Evolutionary conservation across 2,329 filamentous ascomycete genomes (phyloP).

Genomic region (Penicillium concentricum): DNA sequence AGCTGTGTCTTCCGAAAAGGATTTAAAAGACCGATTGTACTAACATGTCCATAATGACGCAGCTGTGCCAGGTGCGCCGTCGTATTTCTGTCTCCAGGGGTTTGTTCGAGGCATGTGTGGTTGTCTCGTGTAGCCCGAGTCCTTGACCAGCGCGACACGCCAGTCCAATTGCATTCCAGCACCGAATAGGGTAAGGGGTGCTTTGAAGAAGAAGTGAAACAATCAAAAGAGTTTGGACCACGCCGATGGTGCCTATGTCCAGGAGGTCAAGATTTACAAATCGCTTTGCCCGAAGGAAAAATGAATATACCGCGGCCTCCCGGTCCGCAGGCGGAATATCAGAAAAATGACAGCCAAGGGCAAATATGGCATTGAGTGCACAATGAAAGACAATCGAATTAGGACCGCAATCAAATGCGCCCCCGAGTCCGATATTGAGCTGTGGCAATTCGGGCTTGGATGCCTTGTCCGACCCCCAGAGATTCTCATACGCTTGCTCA

Average conservation of each 20-base stretch:
- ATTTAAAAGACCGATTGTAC: constrained; percentile 1
- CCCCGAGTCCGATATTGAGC: constrained; percentile 38
- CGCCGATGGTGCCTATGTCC: constrained; percentile 38
- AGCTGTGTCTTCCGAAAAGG: background rate
- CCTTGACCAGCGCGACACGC: constrained; percentile 45
- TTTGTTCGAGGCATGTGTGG: constrained; percentile 12
- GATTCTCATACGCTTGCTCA: constrained; percentile 39
- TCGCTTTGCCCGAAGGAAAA: constrained; percentile 37
- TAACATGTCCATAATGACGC: constrained; percentile 41
- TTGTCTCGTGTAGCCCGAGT: constrained; percentile 41
- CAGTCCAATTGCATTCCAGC: constrained; percentile 47
- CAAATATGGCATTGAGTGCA: constrained; percentile 47
- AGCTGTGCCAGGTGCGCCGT: constrained; percentile 42
- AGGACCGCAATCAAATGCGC: constrained; percentile 30
- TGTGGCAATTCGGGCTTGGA: constrained; percentile 17
- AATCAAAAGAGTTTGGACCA: constrained; percentile 45
- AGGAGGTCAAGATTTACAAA: constrained; percentile 42
- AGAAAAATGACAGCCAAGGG: constrained; percentile 43
- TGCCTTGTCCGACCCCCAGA: constrained; percentile 35
- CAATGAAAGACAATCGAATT: constrained; percentile 43
- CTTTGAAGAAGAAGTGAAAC: constrained; percentile 43
- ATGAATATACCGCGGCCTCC: constrained; percentile 30
- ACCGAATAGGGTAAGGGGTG: constrained; percentile 42
- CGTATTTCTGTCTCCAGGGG: constrained; percentile 40
- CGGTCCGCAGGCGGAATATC: constrained; percentile 31